Evolutionary conservation across 345 rosid genomes (phyloP).

Genomic region (Clarkia xantiana): DNA sequence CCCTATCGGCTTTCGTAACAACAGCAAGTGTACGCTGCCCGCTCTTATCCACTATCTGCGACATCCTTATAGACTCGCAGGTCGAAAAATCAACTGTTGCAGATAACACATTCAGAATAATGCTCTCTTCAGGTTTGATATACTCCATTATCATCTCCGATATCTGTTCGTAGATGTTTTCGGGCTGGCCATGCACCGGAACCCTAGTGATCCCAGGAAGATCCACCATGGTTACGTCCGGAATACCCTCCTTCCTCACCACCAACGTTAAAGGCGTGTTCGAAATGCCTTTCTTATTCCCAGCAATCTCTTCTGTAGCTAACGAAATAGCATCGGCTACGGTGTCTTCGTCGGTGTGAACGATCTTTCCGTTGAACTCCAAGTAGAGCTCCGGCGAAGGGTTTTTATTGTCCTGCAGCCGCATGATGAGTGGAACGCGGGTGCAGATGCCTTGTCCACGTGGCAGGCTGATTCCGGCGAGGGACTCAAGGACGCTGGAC

Average conservation of each 20-base stretch:
- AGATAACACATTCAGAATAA: constrained; percentile 32
- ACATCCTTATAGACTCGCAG: constrained; percentile 48
- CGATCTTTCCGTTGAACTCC: constrained; percentile 18
- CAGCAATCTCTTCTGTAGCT: constrained; percentile 35
- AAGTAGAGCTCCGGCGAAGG: constrained; percentile 20
- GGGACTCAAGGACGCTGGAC: constrained; percentile 41
- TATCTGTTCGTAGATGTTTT: constrained; percentile 32
- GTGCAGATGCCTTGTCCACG: constrained; percentile 37
- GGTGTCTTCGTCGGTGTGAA: constrained; percentile 17
- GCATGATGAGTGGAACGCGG: constrained; percentile 42
- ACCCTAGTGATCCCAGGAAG: constrained; percentile 46
- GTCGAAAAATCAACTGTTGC: constrained; percentile 33
- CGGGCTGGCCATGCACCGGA: constrained; percentile 41
- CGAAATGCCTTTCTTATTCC: constrained; percentile 32
- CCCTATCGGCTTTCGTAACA: constrained; percentile 35
- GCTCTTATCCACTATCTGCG: constrained; percentile 24
- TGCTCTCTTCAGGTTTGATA: constrained; percentile 30
- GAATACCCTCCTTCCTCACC: constrained; percentile 31
- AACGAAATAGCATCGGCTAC: constrained; percentile 16
- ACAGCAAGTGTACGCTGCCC: constrained; percentile 40
- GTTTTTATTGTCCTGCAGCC: constrained; percentile 20
- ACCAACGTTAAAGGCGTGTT: constrained; percentile 26
- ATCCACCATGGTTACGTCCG: constrained; percentile 47
- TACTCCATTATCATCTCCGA: constrained; percentile 26
- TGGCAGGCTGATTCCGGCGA: constrained; percentile 30